A percentile compares a stretch with the other conserved stretches of the same genome.
Conservation (phyloP, 202 grass and related monocot genomes). For the Eragrostis tef region DNA sequence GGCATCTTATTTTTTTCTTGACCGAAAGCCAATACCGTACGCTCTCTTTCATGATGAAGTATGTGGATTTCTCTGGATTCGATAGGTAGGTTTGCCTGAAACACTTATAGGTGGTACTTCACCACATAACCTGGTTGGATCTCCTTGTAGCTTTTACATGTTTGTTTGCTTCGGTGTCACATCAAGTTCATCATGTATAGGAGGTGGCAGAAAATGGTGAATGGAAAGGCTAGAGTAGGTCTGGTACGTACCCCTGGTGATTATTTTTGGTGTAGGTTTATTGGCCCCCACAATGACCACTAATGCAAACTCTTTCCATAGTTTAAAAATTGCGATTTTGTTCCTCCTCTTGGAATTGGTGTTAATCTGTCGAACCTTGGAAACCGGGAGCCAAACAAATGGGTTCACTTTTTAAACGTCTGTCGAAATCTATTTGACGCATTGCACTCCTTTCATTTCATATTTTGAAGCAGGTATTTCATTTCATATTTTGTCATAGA, state of each 20-base stretch:
- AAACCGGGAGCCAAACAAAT: conserved; percentile 10
- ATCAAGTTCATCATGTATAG: conserved; percentile 34
- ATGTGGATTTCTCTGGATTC: conserved; percentile 31
- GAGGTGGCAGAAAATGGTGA: conserved; percentile 54
- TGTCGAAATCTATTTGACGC: not conserved
- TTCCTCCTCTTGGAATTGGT: conserved; percentile 48
- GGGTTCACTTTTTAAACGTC: not conserved
- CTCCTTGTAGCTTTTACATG: conserved; percentile 42
- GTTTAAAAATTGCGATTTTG: conserved; percentile 51
- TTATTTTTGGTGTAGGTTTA: conserved; percentile 42
- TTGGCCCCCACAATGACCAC: conserved; percentile 65
- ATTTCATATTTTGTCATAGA: not conserved
- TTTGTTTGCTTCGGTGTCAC: conserved; percentile 53
- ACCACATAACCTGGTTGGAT: conserved; percentile 43
- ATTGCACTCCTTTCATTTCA: too few species aligned
- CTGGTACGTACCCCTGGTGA: conserved; percentile 48
- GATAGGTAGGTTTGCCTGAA: conserved; percentile 9
- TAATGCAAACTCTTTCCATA: conserved; percentile 59
- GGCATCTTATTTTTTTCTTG: not conserved
- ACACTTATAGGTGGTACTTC: conserved; percentile 26
- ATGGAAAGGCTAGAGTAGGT: conserved; percentile 48
- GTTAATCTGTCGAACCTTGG: conserved; percentile 49
- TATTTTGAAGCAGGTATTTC: too few species aligned
- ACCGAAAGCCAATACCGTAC: not conserved
- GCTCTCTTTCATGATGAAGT: not conserved